These are phyloP conservation scores for Candida patagonica DNA, from an alignment of 805 yeast genomes.

Conservation along the genomic window DNA sequence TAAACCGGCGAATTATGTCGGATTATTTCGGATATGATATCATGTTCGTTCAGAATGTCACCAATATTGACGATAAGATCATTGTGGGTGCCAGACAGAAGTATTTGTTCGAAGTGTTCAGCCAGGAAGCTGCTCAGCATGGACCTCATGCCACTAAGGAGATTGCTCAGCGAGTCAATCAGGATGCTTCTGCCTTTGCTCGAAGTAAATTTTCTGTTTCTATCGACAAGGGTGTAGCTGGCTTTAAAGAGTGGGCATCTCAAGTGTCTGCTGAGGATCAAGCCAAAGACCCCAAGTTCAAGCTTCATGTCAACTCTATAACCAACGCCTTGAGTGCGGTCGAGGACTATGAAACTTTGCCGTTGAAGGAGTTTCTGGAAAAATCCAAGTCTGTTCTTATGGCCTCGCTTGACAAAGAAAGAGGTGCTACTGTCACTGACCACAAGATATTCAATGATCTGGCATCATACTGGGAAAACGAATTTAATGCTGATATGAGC, in stretches of 20 bases:
- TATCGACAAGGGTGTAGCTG: slow-evolving; percentile 3
- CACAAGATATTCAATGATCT: slow-evolving; percentile 73
- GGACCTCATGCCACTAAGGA: slow-evolving; percentile 22
- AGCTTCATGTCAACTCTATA: slow-evolving; percentile 71
- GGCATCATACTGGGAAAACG: slow-evolving; percentile 83
- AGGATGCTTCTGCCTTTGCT: slow-evolving; percentile 40
- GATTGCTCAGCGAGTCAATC: slow-evolving; percentile 26
- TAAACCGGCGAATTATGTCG: slow-evolving; percentile 79
- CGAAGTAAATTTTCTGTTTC: slow-evolving; percentile 28
- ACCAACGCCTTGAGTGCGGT: slow-evolving; percentile 39
- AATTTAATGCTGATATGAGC: slow-evolving; percentile 79
- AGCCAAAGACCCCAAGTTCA: slow-evolving; percentile 64
- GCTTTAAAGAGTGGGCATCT: slow-evolving; percentile 6
- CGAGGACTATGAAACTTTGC: slow-evolving; percentile 15
- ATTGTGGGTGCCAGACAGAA: slow-evolving; percentile 90
- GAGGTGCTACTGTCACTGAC: slow-evolving; percentile 72
- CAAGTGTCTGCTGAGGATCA: slow-evolving; percentile 39
- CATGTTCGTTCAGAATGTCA: slow-evolving; percentile 87
- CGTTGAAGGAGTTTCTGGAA: slow-evolving; percentile 31
- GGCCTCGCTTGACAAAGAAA: slow-evolving; percentile 58
- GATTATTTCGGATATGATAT: slow-evolving; percentile 89
- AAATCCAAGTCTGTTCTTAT: slow-evolving; percentile 68
- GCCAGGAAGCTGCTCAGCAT: slow-evolving; percentile 40
- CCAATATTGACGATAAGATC: slow-evolving; percentile 98
- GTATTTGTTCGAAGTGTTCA: slow-evolving; percentile 44